Base-by-base conservation (phyloP, 2,329 filamentous ascomycete genomes). In the Diaporthe citrichinensis region DNA sequence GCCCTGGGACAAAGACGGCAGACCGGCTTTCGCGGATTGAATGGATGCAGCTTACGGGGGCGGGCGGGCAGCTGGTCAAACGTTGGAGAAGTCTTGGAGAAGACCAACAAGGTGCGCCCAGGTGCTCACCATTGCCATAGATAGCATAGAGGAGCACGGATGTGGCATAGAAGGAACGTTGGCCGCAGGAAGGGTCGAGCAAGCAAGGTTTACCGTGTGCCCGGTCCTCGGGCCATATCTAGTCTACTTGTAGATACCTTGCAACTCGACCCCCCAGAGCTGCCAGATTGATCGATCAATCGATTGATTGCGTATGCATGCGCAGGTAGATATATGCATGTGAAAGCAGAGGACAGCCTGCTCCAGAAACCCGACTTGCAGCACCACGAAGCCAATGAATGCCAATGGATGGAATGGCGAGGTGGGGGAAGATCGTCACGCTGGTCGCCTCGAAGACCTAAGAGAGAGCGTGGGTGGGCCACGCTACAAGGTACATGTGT, bases 171-270 rank as follows among this genome's bases (percentile, higher is more conserved):
- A 41, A 69, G 65, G 65, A 67, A 25, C 25, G 44, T 53, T 55
- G 49, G 34, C 65, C 25, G 46, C 46, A 39, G 65, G 46, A 67
- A 36, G 61, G 59, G 44, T 28, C 15, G n/a, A 15, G 1, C 12
- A 25, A 67, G 46, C 62, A 34, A 67, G 44, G 62, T 69, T 55
- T 69, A 55, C 49, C 65, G 65, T 55, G 65, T 69, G 49, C 49
- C 65, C 34, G 65, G 65, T 69, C 49, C 34, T 41, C 34, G 65
- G 65, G 34, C 34, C 58, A 14, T 28, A 31, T 31, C 23, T 14
- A 25, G 9, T 3, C 23, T 36, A 2, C 7, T 14, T n/a, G 10
- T n/a, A 14, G 25, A 17, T 49, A 49, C 28, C 31, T 20, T 3
- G 34, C 57, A 34, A 7, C 31, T n/a, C 9, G 20, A 34, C 17